phyloP scores from a whole-genome alignment of 192 early-diverging fungal genomes.

The Radiomyces spectabilis region DNA sequence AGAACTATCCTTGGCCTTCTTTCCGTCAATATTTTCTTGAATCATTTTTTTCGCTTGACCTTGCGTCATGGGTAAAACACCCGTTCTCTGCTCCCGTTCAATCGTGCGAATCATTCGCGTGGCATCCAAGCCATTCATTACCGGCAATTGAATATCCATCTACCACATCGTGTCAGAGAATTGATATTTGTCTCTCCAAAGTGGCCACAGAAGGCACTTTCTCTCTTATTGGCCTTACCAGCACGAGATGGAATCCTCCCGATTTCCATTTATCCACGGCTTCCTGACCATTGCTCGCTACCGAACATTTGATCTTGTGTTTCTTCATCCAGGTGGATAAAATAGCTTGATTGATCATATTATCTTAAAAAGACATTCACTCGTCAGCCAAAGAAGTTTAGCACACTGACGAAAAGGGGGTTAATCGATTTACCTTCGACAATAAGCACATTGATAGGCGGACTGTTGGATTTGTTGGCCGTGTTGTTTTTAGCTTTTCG shows the following conservation, averaged over 20 bases:
- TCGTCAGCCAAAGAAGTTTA: neutral
- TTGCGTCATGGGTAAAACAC: slow-evolving; percentile 36
- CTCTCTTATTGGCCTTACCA: slow-evolving; percentile 32
- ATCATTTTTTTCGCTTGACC: no score
- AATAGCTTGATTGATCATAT: slow-evolving; percentile 65
- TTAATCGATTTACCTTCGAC: slow-evolving; percentile 52
- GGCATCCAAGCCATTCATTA: slow-evolving; percentile 64
- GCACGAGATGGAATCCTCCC: slow-evolving; percentile 55
- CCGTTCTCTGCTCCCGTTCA: slow-evolving; percentile 47
- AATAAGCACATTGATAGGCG: slow-evolving; percentile 69
- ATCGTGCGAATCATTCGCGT: slow-evolving; percentile 52
- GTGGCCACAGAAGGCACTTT: neutral
- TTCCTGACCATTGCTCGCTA: slow-evolving; percentile 73
- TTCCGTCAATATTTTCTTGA: no score
- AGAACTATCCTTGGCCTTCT: no score
- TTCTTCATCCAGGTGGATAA: slow-evolving; percentile 66
- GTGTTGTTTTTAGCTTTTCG: slow-evolving; percentile 1
- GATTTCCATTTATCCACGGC: slow-evolving; percentile 73
- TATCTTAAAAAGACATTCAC: no score
- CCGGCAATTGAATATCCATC: slow-evolving; percentile 71
- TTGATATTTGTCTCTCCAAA: neutral
- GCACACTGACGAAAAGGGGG: neutral
- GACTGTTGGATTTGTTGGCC: slow-evolving; percentile 27
- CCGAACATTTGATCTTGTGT: slow-evolving; percentile 59
- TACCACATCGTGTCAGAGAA: neutral